Evolutionary conservation across 768 basidiomycete genomes (phyloP).

Genomic region (Amanita inopinata): DNA sequence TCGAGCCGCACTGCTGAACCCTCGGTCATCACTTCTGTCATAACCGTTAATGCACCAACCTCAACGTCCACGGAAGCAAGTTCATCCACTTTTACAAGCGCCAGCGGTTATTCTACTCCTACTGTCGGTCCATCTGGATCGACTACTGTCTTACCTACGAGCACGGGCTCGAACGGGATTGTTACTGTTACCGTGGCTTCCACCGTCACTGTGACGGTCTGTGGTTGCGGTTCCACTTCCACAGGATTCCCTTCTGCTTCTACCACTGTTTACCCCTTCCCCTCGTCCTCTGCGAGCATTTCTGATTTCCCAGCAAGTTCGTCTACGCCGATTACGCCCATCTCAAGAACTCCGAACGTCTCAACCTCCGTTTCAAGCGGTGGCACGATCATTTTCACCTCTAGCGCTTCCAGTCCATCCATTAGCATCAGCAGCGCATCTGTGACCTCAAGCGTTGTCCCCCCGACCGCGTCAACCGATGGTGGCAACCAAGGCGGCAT

Average conservation of each 20-base stretch:
- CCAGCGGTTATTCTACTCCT: too few relatives aligned
- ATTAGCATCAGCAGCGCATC: not conserved
- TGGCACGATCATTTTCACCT: not conserved
- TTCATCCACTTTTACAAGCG: slow-evolving; percentile 8
- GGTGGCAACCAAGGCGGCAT: not conserved
- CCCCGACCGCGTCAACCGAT: too few relatives aligned
- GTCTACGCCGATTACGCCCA: not conserved
- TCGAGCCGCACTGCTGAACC: too few relatives aligned
- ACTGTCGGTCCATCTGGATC: too few relatives aligned
- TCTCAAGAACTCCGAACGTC: not conserved
- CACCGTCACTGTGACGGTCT: slow-evolving; percentile 7
- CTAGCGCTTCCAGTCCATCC: not conserved
- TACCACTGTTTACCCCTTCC: not conserved
- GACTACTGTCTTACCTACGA: not conserved
- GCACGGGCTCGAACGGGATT: not conserved
- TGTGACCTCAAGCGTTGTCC: not conserved
- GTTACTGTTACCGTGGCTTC: slow-evolving; percentile 1
- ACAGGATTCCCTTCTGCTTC: not conserved
- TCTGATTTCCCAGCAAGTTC: not conserved
- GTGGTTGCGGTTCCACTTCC: not conserved
- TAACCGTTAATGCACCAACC: too few relatives aligned
- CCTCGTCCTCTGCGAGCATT: not conserved
- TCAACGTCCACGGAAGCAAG: slow-evolving; percentile 1
- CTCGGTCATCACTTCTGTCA: too few relatives aligned
- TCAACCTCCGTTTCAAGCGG: not conserved